phyloP scores from a whole-genome alignment of 345 rosid genomes.

The Arabidopsis thaliana region DNA sequence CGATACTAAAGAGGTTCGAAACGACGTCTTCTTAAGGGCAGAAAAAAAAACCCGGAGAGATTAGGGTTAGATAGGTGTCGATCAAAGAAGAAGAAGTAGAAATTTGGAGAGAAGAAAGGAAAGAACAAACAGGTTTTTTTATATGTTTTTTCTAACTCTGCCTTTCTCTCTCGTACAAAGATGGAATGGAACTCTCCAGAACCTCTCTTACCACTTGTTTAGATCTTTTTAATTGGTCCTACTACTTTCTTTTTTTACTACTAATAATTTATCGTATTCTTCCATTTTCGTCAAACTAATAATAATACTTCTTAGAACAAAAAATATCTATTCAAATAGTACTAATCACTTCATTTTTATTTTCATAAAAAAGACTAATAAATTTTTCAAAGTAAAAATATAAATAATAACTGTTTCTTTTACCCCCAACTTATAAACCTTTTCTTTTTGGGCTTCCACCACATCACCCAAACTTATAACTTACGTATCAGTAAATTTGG shows the following conservation, averaged over 20 bases:
- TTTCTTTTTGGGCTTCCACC: too few relatives aligned
- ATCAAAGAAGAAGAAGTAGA: conserved; percentile 3
- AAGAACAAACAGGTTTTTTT: neutral
- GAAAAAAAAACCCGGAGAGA: neutral
- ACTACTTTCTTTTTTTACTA: neutral
- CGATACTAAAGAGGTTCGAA: neutral
- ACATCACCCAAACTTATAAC: too few relatives aligned
- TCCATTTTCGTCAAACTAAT: neutral
- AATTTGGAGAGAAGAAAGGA: conserved; percentile 1
- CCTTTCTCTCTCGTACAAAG: conserved; percentile 14
- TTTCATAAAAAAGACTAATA: too few relatives aligned
- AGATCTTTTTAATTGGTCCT: conserved; percentile 9
- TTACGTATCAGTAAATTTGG: too few relatives aligned
- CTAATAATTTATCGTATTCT: neutral
- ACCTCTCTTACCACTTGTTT: conserved; percentile 42
- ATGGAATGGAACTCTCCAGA: conserved; percentile 42
- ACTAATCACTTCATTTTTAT: too few relatives aligned
- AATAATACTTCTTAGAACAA: neutral
- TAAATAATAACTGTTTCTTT: too few relatives aligned
- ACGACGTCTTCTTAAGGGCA: neutral
- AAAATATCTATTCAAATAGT: too few relatives aligned
- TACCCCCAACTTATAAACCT: too few relatives aligned
- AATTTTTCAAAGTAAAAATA: too few relatives aligned
- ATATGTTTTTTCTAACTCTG: neutral
- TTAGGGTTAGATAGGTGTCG: conserved; percentile 7